Evolutionary conservation across 75 land plant genomes (phyloP).

Genomic region (Cupressus sempervirens): DNA sequence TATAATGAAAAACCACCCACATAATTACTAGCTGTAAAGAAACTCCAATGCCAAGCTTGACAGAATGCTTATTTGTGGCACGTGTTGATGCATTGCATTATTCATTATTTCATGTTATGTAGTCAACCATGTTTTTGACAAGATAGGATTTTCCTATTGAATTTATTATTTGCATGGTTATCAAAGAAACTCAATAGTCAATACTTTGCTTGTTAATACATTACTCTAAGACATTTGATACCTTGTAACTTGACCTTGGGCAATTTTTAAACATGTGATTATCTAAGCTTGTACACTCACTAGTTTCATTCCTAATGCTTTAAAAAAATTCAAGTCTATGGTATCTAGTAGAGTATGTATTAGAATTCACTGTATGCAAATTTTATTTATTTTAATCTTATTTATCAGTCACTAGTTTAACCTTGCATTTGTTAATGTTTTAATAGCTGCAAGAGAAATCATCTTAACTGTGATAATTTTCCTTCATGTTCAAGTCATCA

Average conservation of each 20-base stretch:
- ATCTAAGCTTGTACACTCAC: not conserved
- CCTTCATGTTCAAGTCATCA: too few relatives aligned
- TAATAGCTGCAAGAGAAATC: too few relatives aligned
- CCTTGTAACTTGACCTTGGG: not conserved
- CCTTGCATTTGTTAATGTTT: too few relatives aligned
- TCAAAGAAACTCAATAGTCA: not conserved
- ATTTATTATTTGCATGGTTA: not conserved
- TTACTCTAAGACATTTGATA: not conserved
- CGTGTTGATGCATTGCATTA: not conserved
- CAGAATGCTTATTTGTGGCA: not conserved
- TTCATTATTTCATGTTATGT: not conserved
- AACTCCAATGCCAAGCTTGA: not conserved
- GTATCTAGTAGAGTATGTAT: not conserved
- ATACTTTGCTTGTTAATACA: not conserved
- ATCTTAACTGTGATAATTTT: too few relatives aligned
- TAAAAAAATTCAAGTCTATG: not conserved
- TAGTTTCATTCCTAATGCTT: not conserved
- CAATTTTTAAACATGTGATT: not conserved
- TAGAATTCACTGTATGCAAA: not conserved
- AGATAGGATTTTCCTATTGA: not conserved
- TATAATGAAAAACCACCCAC: not conserved
- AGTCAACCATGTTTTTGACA: not conserved
- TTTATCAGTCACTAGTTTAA: not conserved
- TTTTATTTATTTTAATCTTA: not conserved
- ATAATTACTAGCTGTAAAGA: not conserved